Conservation (phyloP, 257 asterid genomes). For the Lavandula angustifolia region DNA sequence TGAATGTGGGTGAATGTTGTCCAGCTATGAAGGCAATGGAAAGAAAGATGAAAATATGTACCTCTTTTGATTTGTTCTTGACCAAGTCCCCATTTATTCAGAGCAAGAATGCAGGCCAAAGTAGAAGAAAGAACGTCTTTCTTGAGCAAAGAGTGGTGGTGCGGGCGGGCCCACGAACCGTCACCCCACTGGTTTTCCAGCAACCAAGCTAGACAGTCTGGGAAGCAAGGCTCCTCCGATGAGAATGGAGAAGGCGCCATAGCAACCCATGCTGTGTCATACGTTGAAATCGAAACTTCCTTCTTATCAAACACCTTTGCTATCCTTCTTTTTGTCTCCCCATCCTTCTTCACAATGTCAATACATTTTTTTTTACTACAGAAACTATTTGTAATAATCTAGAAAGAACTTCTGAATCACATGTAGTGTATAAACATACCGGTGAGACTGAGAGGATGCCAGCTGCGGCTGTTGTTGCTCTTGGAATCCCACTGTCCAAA, state of each 20-base stretch:
- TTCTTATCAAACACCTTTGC: slow-evolving; percentile 46
- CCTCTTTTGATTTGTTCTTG: slow-evolving; percentile 63
- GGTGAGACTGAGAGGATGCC: slow-evolving; percentile 11
- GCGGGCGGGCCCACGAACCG: slow-evolving; percentile 92
- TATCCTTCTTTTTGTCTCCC: slow-evolving; percentile 57
- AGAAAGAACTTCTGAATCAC: too few species aligned
- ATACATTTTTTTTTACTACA: background rate
- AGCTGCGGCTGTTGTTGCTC: slow-evolving; percentile 31
- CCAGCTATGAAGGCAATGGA: too few species aligned
- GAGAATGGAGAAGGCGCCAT: slow-evolving; percentile 87
- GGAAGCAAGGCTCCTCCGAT: slow-evolving; percentile 59
- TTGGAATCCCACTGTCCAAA: slow-evolving; percentile 36
- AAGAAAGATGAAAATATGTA: too few species aligned
- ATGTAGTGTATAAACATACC: slow-evolving; percentile 23
- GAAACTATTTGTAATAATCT: too few species aligned
- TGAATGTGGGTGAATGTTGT: too few species aligned
- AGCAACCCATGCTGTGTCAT: slow-evolving; percentile 97
- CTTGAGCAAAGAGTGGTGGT: slow-evolving; percentile 53
- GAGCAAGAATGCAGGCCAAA: slow-evolving; percentile 86
- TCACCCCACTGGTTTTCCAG: slow-evolving; percentile 66
- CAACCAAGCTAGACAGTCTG: slow-evolving; percentile 66
- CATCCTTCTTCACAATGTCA: slow-evolving; percentile 34
- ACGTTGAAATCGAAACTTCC: slow-evolving; percentile 66
- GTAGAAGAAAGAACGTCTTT: slow-evolving; percentile 81
- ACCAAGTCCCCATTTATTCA: slow-evolving; percentile 76